phyloP scores from a whole-genome alignment of 805 yeast species.

The Alloascoidea africana region DNA sequence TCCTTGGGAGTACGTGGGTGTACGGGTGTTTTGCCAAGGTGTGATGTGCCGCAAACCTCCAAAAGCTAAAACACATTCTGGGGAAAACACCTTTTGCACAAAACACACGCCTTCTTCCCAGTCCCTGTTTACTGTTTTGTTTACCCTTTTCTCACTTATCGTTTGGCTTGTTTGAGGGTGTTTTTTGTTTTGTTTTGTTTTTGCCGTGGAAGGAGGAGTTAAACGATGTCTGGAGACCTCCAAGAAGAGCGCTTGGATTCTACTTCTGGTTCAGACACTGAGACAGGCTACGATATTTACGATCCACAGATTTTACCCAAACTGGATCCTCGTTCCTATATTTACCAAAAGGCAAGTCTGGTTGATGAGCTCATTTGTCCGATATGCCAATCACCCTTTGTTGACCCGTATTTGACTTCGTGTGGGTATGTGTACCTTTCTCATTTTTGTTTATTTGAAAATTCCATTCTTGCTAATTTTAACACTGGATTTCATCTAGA shows the following conservation, averaged over 20 bases:
- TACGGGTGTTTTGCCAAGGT: constrained; percentile 1
- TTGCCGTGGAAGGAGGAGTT: too few relatives aligned
- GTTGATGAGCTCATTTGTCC: constrained; percentile 22
- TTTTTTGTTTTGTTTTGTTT: too few relatives aligned
- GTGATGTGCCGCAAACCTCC: too few relatives aligned
- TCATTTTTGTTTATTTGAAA: background rate
- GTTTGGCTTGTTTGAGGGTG: too few relatives aligned
- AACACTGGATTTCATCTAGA: background rate
- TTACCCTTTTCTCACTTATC: too few relatives aligned
- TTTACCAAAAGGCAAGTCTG: background rate
- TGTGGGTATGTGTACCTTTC: constrained; percentile 20
- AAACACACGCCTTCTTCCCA: too few relatives aligned
- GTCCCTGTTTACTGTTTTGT: too few relatives aligned
- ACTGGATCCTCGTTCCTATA: background rate
- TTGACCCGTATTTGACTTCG: constrained; percentile 32
- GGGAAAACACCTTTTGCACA: too few relatives aligned
- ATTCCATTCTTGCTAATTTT: background rate
- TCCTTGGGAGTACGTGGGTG: background rate
- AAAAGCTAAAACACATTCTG: too few relatives aligned
- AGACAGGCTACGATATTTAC: background rate
- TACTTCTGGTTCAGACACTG: too few relatives aligned
- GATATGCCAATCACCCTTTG: constrained; percentile 37
- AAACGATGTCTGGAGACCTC: too few relatives aligned
- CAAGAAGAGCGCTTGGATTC: too few relatives aligned
- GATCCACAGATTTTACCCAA: background rate